phyloP scores from a whole-genome alignment of 495 filamentous ascomycete genomes.

The Xylaria flabelliformis region DNA sequence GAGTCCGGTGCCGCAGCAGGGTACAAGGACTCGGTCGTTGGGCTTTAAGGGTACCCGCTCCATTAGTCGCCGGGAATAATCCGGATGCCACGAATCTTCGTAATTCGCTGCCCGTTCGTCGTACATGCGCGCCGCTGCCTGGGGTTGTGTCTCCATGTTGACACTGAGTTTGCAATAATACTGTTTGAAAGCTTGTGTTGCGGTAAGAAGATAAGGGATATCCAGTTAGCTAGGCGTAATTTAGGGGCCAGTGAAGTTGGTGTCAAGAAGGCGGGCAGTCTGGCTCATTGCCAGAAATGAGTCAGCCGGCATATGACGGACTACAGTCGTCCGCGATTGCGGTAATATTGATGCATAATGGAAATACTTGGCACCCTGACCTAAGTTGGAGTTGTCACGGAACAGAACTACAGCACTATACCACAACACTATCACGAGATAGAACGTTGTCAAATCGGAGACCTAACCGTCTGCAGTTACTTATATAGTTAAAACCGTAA shows the following conservation, averaged over 20 bases:
- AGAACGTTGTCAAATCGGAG: too few species aligned
- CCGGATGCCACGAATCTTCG: constrained; percentile 4
- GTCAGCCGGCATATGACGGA: background rate
- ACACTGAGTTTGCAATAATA: background rate
- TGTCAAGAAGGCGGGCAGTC: background rate
- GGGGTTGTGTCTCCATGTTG: background rate
- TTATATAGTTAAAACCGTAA: too few species aligned
- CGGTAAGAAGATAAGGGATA: background rate
- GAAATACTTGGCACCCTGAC: background rate
- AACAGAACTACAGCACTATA: too few species aligned
- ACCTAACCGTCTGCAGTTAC: too few species aligned
- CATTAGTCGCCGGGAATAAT: background rate
- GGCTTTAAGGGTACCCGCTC: background rate
- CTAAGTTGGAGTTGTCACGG: background rate
- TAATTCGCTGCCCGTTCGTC: background rate
- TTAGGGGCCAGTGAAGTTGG: background rate
- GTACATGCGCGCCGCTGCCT: constrained; percentile 3
- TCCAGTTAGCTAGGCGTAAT: background rate
- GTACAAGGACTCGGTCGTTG: background rate
- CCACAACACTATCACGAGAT: too few species aligned
- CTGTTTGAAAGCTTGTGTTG: background rate
- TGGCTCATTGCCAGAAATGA: background rate
- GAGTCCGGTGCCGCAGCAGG: background rate
- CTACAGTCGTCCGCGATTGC: background rate
- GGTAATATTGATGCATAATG: background rate